Percentiles rank a stretch among this genome's conserved stretches.
Evolutionary conservation across 2,329 filamentous ascomycete genomes (phyloP).

Genomic region (Aspergillus sp.): DNA sequence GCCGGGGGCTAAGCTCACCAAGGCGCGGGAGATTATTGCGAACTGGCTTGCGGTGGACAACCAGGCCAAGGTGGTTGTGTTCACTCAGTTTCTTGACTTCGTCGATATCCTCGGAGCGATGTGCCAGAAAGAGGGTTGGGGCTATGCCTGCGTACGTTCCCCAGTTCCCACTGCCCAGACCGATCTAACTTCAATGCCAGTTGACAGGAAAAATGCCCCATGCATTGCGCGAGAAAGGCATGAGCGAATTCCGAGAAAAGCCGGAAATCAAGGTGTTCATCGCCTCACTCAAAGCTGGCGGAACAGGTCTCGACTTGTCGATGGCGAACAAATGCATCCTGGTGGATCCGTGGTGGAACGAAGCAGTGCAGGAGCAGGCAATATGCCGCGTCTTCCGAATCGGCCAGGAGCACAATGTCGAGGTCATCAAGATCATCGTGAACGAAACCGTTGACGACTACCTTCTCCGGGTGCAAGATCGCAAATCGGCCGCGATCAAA

Average conservation of each 20-base stretch:
- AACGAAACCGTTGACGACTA: constrained; percentile 49
- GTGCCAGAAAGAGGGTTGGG: constrained; percentile 44
- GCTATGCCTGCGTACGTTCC: constrained; percentile 12
- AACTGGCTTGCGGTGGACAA: constrained; percentile 37
- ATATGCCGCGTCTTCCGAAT: constrained; percentile 55
- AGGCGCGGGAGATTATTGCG: constrained; percentile 25
- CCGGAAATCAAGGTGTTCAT: constrained; percentile 40
- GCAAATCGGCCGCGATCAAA: constrained; percentile 35
- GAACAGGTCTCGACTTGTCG: constrained; percentile 50
- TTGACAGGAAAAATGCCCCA: constrained; percentile 43
- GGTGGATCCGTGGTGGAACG: constrained; percentile 55
- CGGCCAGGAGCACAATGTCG: constrained; percentile 53
- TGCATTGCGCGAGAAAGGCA: constrained; percentile 36
- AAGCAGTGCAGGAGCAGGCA: constrained; percentile 50
- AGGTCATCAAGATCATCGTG: constrained; percentile 50
- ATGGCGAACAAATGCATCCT: constrained; percentile 51
- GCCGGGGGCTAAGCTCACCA: constrained; percentile 32
- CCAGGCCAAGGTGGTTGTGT: constrained; percentile 49
- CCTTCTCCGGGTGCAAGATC: constrained; percentile 46
- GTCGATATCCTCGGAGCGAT: constrained; percentile 43
- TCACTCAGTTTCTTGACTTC: constrained; percentile 50
- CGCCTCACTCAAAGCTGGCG: constrained; percentile 49
- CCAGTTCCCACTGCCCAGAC: not conserved
- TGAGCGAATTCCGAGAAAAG: constrained; percentile 39
- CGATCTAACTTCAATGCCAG: constrained; percentile 6